Evolutionary conservation across 306 rosid species (phyloP).

Genomic region (Prinsepia uniflora): DNA sequence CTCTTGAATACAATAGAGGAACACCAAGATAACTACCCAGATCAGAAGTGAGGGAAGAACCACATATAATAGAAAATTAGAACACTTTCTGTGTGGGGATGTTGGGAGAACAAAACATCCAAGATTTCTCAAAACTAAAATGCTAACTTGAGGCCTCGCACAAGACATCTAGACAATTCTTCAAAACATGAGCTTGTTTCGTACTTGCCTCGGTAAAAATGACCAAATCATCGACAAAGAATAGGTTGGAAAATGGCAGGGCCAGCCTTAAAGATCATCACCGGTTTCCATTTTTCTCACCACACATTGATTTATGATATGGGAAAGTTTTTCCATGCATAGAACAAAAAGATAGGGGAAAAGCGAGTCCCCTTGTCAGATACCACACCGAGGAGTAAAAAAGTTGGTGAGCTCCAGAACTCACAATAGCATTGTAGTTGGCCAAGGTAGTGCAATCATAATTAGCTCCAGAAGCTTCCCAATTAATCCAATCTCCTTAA

Average conservation of each 20-base stretch:
- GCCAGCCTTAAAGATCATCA: neutral
- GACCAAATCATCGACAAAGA: neutral
- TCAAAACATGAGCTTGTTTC: neutral
- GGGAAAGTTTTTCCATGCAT: neutral
- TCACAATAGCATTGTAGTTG: neutral
- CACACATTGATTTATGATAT: neutral
- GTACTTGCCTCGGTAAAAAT: no score
- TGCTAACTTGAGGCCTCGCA: neutral
- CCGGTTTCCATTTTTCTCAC: neutral
- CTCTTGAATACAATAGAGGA: neutral
- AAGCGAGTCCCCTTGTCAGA: neutral
- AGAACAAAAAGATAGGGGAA: neutral
- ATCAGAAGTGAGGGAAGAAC: neutral
- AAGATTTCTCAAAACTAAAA: neutral
- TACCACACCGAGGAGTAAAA: neutral
- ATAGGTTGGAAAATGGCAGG: neutral
- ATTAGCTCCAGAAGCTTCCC: neutral
- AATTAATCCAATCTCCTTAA: neutral
- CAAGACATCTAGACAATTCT: neutral
- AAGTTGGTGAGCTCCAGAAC: neutral
- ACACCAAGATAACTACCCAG: fast-evolving
- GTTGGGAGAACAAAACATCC: neutral
- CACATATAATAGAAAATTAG: neutral
- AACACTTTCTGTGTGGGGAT: neutral
- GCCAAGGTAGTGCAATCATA: neutral